These are phyloP conservation scores for Ustilago loliicola DNA, from an alignment of 1,284 basidiomycete genomes.

Conservation along the genomic window DNA sequence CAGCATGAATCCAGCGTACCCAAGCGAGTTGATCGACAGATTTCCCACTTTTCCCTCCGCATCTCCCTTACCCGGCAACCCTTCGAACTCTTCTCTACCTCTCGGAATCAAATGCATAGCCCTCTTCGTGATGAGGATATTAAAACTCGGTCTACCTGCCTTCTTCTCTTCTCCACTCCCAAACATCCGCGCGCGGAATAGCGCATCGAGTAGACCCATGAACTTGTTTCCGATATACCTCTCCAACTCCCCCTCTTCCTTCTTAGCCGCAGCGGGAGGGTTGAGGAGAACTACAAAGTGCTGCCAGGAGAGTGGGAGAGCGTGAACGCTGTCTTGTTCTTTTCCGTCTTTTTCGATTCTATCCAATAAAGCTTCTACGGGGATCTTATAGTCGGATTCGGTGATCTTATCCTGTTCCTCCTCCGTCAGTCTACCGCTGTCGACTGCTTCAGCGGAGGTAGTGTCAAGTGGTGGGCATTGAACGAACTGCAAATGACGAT, in stretches of 20 bases:
- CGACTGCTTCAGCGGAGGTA: conserved; percentile 11
- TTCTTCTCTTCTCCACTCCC: not conserved
- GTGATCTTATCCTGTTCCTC: conserved; percentile 39
- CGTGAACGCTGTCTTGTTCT: conserved; percentile 58
- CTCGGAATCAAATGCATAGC: conserved; percentile 68
- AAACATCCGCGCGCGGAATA: conserved; percentile 58
- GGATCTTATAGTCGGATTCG: conserved; percentile 44
- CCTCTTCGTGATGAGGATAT: conserved; percentile 62
- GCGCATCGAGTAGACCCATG: conserved; percentile 58
- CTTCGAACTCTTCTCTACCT: conserved; percentile 48
- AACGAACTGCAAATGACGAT: conserved; percentile 67
- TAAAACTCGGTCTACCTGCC: conserved; percentile 45
- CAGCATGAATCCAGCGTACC: conserved; percentile 65
- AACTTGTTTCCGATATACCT: conserved; percentile 61
- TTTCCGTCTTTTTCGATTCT: conserved; percentile 64
- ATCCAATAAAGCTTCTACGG: conserved; percentile 61
- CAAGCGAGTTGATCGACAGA: conserved; percentile 61
- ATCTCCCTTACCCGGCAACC: conserved; percentile 18
- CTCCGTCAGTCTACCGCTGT: not conserved
- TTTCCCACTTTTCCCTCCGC: conserved; percentile 36
- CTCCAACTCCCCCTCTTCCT: conserved; percentile 29
- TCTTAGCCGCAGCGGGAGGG: conserved; percentile 17
- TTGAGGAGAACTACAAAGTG: conserved; percentile 65
- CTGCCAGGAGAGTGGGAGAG: conserved; percentile 65
- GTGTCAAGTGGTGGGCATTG: conserved; percentile 49